These are phyloP conservation scores for Talaromyces piceae DNA, from an alignment of 2,329 filamentous ascomycete genomes.

Conservation along the genomic window DNA sequence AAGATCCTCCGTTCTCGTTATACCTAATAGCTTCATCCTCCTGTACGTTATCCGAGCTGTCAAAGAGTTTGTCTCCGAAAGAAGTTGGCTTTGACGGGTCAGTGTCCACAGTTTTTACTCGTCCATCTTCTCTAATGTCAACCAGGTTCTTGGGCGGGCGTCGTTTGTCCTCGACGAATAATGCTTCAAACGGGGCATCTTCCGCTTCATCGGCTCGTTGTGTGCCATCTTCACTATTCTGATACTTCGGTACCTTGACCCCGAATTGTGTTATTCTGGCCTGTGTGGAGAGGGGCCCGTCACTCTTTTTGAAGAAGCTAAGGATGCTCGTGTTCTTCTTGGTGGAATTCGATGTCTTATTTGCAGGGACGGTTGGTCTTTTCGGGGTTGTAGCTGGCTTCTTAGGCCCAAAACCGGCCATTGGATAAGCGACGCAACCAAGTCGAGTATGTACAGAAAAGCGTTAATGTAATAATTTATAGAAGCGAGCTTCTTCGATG, in stretches of 20 bases:
- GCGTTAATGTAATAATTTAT: not conserved
- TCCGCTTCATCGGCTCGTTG: not conserved
- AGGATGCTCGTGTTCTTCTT: conserved; percentile 58
- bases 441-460: not conserved
- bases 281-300: conserved; percentile 42
- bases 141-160: conserved; percentile 9
- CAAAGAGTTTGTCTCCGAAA: not conserved
- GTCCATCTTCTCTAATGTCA: conserved; percentile 5
- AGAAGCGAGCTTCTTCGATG: not conserved
- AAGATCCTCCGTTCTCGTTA: conserved; percentile 24
- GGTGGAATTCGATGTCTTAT: conserved; percentile 10
- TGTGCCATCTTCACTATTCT: not conserved
- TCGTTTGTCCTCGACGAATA: conserved; percentile 32
- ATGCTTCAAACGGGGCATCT: conserved; percentile 8
- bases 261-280: conserved; percentile 48
- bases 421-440: not conserved
- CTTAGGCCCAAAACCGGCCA: conserved; percentile 8
- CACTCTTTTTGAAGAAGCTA: conserved; percentile 66
- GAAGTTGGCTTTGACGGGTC: not conserved
- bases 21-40: conserved; percentile 17
- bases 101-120: not conserved
- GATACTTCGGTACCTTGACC: conserved; percentile 24
- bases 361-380: not conserved
- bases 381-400: conserved; percentile 5
- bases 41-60: not conserved